Conservation (phyloP, 2,329 filamentous ascomycete genomes). For the Apiospora aurea region DNA sequence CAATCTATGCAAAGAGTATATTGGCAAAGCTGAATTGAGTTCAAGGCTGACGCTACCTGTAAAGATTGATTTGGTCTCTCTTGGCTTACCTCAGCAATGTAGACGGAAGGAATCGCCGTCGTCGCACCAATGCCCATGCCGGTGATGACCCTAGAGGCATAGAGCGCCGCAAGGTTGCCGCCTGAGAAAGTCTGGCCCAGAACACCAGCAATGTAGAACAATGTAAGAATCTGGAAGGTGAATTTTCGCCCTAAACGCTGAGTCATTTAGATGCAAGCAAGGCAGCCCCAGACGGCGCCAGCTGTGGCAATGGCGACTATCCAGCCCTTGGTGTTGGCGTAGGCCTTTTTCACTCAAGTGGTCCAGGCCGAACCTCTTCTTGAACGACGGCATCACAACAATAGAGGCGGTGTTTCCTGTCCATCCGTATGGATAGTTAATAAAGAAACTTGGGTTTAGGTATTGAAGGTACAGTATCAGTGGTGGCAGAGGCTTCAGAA, state of each 20-base stretch:
- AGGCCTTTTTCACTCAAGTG: conserved; percentile 35
- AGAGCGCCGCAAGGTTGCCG: conserved; percentile 38
- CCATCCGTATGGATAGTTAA: background rate
- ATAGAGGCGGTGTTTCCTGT: conserved; percentile 41
- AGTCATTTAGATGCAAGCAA: conserved; percentile 37
- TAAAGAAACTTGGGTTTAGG: background rate
- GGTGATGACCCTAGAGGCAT: conserved; percentile 36
- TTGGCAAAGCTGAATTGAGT: too few relatives aligned
- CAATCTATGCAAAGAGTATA: conserved; percentile 31
- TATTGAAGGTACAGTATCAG: too few relatives aligned
- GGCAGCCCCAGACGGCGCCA: conserved; percentile 40
- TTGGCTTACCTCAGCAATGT: conserved; percentile 36
- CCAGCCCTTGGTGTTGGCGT: conserved; percentile 42
- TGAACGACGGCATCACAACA: conserved; percentile 40
- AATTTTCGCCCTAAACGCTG: conserved; percentile 35
- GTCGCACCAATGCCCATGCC: conserved; percentile 39
- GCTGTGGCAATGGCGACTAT: conserved; percentile 43
- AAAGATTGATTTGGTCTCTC: background rate
- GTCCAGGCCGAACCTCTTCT: conserved; percentile 35
- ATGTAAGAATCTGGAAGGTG: conserved; percentile 38
- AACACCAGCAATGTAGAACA: conserved; percentile 46
- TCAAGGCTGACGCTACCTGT: background rate
- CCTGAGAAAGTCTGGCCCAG: conserved; percentile 41
- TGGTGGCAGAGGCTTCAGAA: too few relatives aligned
- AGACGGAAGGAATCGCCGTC: conserved; percentile 39